Conservation (phyloP, 768 basidiomycete species). For the Ephemerocybe angulata region DNA sequence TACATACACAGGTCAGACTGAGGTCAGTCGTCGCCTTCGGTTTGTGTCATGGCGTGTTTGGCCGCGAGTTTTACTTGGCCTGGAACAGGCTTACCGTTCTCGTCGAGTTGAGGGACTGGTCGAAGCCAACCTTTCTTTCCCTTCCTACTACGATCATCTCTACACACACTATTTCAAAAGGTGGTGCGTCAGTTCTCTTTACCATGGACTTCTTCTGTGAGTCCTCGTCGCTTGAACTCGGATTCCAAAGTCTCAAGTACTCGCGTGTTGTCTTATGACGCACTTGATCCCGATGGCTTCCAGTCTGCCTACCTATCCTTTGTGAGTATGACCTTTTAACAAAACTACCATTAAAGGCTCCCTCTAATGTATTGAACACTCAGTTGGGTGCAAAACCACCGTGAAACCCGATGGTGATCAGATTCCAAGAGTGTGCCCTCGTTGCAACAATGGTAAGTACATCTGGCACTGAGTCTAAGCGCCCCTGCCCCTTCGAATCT, state of each 20-base stretch:
- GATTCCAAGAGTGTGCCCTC: slow-evolving; percentile 56
- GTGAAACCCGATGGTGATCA: slow-evolving; percentile 51
- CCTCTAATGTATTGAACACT: background rate
- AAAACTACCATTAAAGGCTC: background rate
- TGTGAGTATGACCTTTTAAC: slow-evolving; percentile 6
- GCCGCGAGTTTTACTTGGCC: background rate
- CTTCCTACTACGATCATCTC: background rate
- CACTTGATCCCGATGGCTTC: background rate
- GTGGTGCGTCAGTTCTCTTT: background rate
- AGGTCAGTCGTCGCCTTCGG: too few relatives aligned
- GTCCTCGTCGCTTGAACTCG: background rate
- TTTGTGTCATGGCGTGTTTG: background rate
- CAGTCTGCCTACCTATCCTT: slow-evolving; percentile 14
- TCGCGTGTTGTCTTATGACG: too few relatives aligned
- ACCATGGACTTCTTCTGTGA: slow-evolving; percentile 10
- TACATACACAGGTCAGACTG: too few relatives aligned
- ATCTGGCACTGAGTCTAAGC: background rate
- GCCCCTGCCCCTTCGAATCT: too few relatives aligned
- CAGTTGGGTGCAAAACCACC: slow-evolving; percentile 61
- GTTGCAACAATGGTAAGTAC: slow-evolving; percentile 57
- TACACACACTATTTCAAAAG: background rate
- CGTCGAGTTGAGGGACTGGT: too few relatives aligned
- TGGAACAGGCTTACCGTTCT: too few relatives aligned
- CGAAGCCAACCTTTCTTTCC: too few relatives aligned
- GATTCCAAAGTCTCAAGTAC: background rate